These are phyloP conservation scores for Phytophthora fragariae DNA, from an alignment of 352 stramenopile genomes.

Conservation along the genomic window DNA sequence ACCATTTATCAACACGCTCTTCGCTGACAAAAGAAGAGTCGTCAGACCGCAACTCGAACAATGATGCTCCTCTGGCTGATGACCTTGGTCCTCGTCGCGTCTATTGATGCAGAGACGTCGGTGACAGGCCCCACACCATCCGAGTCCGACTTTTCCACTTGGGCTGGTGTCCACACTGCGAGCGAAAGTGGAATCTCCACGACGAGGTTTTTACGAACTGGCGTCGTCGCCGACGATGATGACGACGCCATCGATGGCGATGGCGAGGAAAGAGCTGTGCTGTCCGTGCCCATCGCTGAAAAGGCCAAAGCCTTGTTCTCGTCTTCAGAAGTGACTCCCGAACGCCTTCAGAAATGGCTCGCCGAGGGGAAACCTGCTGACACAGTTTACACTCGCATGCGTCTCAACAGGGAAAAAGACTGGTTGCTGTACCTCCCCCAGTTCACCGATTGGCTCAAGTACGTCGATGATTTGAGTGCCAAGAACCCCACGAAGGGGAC, in stretches of 20 bases:
- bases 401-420: neutral
- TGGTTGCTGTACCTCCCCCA: neutral
- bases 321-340: neutral
- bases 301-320: neutral
- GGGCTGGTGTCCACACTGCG: too few species aligned
- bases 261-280: neutral
- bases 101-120: too few species aligned
- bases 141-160: too few species aligned
- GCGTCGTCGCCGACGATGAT: too few species aligned
- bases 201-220: neutral
- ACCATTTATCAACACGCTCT: too few species aligned
- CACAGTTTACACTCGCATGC: neutral
- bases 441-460: neutral
- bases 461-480: neutral
- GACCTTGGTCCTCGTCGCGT: too few species aligned
- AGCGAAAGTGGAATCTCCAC: neutral
- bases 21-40: too few species aligned
- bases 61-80: too few species aligned
- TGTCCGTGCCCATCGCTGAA: neutral
- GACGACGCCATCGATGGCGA: neutral
- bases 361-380: neutral
- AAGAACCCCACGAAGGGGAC: neutral
- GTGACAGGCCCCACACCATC: neutral
- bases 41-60: too few species aligned
- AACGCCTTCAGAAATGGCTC: neutral